Percentiles rank a stretch among this genome's conserved stretches.
These are phyloP conservation scores for Casuarina glauca DNA, from an alignment of 306 rosid species.

Conservation along the genomic window DNA sequence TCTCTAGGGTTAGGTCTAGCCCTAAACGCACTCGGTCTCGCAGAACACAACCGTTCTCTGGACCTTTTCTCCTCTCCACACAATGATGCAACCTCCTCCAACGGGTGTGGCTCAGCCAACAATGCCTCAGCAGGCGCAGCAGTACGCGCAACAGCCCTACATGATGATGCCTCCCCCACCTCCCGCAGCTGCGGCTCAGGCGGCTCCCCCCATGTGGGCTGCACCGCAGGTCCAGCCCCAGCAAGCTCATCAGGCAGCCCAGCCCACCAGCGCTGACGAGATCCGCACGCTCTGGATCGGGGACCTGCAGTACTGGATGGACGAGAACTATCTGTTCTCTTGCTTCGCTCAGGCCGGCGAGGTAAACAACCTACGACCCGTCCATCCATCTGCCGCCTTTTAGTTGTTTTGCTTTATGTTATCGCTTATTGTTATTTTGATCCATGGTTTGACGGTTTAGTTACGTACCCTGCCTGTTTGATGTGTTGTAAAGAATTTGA, in stretches of 20 bases:
- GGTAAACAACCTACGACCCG: constrained; percentile 32
- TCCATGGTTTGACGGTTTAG: background rate
- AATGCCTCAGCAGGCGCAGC: constrained; percentile 69
- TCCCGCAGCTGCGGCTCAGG: constrained; percentile 29
- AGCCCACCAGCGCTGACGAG: constrained; percentile 64
- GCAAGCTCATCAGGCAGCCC: constrained; percentile 38
- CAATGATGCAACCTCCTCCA: constrained; percentile 84
- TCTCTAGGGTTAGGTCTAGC: constrained; percentile 65
- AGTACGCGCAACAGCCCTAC: constrained; percentile 65
- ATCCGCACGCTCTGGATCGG: constrained; percentile 98
- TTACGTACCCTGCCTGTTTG: background rate
- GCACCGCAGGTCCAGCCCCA: constrained; percentile 46
- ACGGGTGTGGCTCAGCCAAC: constrained; percentile 53
- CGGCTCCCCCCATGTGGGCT: constrained; percentile 57
- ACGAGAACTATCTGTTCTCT: constrained; percentile 61
- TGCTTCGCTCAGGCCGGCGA: constrained; percentile 80
- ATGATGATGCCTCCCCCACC: constrained; percentile 82
- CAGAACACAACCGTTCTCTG: constrained; percentile 10
- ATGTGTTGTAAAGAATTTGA: background rate
- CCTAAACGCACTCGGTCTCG: background rate
- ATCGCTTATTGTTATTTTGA: background rate
- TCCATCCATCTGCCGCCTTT: background rate
- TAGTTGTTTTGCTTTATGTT: background rate
- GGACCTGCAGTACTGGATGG: constrained; percentile 97
- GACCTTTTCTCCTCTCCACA: constrained; percentile 24